phyloP scores from a whole-genome alignment of 2,329 filamentous ascomycete genomes.

The Fusarium solani-melongenae region DNA sequence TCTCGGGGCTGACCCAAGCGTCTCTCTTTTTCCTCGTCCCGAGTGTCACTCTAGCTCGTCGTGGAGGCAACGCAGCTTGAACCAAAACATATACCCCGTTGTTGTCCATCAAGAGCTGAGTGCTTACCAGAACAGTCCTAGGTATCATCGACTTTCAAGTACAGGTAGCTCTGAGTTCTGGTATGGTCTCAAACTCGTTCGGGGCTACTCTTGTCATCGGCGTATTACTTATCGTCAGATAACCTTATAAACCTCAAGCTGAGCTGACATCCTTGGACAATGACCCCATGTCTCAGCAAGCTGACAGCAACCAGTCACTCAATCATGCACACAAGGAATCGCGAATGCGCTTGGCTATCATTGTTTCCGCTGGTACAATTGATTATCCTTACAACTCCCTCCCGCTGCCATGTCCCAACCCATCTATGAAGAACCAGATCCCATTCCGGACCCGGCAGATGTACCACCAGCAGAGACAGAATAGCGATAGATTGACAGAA shows the following conservation, averaged over 20 bases:
- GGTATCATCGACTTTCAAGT: not conserved
- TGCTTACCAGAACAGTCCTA: not conserved
- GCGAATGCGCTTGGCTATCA: conserved; percentile 20
- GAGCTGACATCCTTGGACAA: not conserved
- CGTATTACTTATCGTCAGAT: not conserved
- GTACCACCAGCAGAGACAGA: conserved; percentile 39
- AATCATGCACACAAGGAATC: not conserved
- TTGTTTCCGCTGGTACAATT: conserved; percentile 45
- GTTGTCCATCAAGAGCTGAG: not conserved
- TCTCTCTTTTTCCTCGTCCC: too few species aligned
- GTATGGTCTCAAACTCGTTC: not conserved
- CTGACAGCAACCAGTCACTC: not conserved
- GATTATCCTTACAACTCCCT: conserved; percentile 49
- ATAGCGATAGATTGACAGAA: conserved; percentile 35
- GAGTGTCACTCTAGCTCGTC: not conserved
- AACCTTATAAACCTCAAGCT: not conserved
- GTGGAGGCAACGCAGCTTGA: not conserved
- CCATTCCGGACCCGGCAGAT: conserved; percentile 30
- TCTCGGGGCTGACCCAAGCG: too few species aligned
- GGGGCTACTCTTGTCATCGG: not conserved
- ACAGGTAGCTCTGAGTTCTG: too few species aligned
- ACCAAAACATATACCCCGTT: not conserved
- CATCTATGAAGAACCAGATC: conserved; percentile 41
- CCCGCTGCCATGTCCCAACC: conserved; percentile 41
- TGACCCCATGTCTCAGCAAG: not conserved